Percentiles rank a stretch among this genome's conserved stretches.
Evolutionary conservation across 305 asterid species (phyloP).

Genomic region (Rubia balearica): DNA sequence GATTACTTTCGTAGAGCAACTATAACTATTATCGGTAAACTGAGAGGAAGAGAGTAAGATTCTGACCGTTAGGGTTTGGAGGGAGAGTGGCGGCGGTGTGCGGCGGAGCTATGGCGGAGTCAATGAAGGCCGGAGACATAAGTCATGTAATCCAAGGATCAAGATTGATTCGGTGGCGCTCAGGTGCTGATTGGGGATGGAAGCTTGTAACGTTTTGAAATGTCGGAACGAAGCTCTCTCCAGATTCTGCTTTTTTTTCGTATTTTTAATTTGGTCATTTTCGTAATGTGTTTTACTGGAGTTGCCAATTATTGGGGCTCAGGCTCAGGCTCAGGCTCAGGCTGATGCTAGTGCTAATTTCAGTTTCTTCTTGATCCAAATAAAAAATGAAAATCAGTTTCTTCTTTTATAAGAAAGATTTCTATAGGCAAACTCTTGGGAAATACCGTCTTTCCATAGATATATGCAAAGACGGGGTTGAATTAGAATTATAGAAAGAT

Average conservation of each 20-base stretch:
- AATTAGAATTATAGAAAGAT: too few species aligned
- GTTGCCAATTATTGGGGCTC: neutral
- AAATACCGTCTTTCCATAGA: too few species aligned
- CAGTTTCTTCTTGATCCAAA: too few species aligned
- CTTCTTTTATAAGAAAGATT: too few species aligned
- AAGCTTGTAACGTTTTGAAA: constrained; percentile 9
- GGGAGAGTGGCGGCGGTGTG: constrained; percentile 12
- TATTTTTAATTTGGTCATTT: neutral
- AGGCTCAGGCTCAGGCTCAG: too few species aligned
- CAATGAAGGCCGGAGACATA: constrained; percentile 28
- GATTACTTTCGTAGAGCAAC: neutral
- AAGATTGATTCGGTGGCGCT: neutral
- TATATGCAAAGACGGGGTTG: too few species aligned
- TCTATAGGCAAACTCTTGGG: too few species aligned
- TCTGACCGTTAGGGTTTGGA: constrained; percentile 30
- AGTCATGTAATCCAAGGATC: constrained; percentile 26
- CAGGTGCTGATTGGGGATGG: neutral
- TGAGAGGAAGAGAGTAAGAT: constrained; percentile 17
- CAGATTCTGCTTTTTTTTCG: neutral
- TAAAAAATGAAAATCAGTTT: too few species aligned
- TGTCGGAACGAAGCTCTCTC: neutral
- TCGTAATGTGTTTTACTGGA: neutral
- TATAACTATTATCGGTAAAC: constrained; percentile 16
- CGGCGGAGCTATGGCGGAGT: constrained; percentile 8
- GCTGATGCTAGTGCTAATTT: too few species aligned